phyloP scores from a whole-genome alignment of 768 basidiomycete species.

The Boletus huronensis region DNA sequence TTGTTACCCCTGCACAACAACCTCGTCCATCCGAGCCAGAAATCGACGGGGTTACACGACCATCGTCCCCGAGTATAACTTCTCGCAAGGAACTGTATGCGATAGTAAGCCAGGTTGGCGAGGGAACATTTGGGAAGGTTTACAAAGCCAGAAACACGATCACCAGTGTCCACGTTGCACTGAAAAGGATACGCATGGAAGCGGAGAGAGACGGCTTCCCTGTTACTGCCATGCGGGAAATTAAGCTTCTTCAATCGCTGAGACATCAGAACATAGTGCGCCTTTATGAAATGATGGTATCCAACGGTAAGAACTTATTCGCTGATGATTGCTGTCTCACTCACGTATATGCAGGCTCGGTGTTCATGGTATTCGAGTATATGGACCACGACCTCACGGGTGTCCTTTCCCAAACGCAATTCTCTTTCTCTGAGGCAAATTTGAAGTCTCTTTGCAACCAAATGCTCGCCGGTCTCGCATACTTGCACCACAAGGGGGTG shows the following conservation, averaged over 20 bases:
- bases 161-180: constrained; percentile 75
- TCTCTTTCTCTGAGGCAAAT: constrained; percentile 80
- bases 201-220: constrained; percentile 97
- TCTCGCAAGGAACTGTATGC: constrained; percentile 65
- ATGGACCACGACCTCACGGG: constrained; percentile 99
- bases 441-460: constrained; percentile 94
- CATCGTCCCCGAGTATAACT: constrained; percentile 26
- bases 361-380: constrained; percentile 99
- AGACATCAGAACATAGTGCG: constrained; percentile 86
- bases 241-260: constrained; percentile 92
- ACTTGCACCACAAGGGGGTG: constrained; percentile 93
- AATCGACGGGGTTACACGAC: constrained; percentile 23
- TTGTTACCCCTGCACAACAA: constrained; percentile 19
- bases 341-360: constrained; percentile 59
- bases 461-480: constrained; percentile 92
- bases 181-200: constrained; percentile 98
- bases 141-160: constrained; percentile 89
- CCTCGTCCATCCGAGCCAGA: constrained; percentile 23
- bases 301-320: constrained; percentile 65
- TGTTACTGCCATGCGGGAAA: constrained; percentile 98
- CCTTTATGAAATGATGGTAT: constrained; percentile 98
- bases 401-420: constrained; percentile 85
- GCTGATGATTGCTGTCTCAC: background rate
- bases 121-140: constrained; percentile 98
- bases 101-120: constrained; percentile 91